Evolutionary conservation across 306 rosid genomes (phyloP).

Genomic region (Casuarina cunninghamiana): DNA sequence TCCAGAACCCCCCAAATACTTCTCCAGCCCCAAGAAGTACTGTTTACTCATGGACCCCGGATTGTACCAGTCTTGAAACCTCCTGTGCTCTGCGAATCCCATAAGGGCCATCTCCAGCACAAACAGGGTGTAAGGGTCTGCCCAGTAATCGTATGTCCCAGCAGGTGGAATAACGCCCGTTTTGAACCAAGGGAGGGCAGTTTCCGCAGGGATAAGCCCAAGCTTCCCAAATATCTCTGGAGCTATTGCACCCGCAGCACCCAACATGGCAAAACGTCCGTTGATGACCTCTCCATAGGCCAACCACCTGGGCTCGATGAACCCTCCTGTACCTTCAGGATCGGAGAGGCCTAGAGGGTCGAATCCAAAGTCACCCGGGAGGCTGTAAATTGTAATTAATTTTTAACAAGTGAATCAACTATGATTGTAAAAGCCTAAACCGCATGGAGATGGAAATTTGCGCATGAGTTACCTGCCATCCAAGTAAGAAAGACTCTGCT

Average conservation of each 20-base stretch:
- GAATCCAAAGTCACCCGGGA: constrained; percentile 95
- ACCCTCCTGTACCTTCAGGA: constrained; percentile 97
- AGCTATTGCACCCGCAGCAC: constrained; percentile 82
- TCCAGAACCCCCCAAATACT: constrained; percentile 73
- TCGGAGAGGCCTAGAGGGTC: constrained; percentile 97
- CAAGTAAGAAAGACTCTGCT: constrained; percentile 93
- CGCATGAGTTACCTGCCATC: constrained; percentile 75
- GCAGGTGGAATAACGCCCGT: constrained; percentile 94
- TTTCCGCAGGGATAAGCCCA: constrained; percentile 77
- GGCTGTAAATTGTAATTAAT: constrained; percentile 37
- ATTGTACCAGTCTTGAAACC: constrained; percentile 84
- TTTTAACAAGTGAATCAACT: background rate
- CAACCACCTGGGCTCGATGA: constrained; percentile 91
- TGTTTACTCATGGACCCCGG: constrained; percentile 91
- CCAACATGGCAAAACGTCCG: constrained; percentile 87
- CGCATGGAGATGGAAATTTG: background rate
- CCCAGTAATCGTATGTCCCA: constrained; percentile 92
- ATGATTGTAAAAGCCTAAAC: background rate
- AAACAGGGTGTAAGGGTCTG: constrained; percentile 85
- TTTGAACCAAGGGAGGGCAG: constrained; percentile 95
- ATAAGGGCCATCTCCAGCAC: constrained; percentile 74
- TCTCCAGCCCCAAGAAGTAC: constrained; percentile 85
- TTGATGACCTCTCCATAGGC: constrained; percentile 94
- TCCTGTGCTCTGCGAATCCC: constrained; percentile 96
- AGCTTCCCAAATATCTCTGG: constrained; percentile 77